These are phyloP conservation scores for Xylaria sp. DNA, from an alignment of 2,329 filamentous ascomycete species.

Conservation along the genomic window DNA sequence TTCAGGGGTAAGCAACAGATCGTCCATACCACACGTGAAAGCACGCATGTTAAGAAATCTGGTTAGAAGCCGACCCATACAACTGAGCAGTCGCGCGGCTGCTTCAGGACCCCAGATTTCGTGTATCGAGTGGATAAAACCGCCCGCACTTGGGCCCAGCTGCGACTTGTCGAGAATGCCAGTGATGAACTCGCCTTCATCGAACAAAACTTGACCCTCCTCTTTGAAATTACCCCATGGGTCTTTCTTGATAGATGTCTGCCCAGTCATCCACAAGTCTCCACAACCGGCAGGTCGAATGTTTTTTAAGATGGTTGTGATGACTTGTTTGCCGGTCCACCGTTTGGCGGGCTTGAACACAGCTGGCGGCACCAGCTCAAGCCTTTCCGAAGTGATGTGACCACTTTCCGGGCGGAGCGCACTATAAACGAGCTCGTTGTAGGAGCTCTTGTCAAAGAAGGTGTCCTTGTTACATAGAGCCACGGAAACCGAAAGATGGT, in stretches of 20 bases:
- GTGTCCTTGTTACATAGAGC: slow-evolving; percentile 89
- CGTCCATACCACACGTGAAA: slow-evolving; percentile 97
- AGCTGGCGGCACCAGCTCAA: slow-evolving; percentile 80
- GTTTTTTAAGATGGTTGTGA: slow-evolving; percentile 91
- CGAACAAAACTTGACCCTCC: slow-evolving; percentile 81
- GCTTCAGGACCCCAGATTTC: slow-evolving; percentile 89
- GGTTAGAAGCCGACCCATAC: slow-evolving; percentile 86
- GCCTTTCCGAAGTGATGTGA: slow-evolving; percentile 81
- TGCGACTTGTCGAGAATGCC: slow-evolving; percentile 97
- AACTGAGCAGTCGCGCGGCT: slow-evolving; percentile 86
- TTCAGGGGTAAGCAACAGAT: slow-evolving; percentile 80
- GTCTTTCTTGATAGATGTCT: slow-evolving; percentile 76
- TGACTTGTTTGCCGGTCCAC: slow-evolving; percentile 97
- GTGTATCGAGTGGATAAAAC: slow-evolving; percentile 89
- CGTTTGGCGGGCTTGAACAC: slow-evolving; percentile 79
- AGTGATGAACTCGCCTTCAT: slow-evolving; percentile 83
- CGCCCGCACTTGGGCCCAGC: slow-evolving; percentile 84
- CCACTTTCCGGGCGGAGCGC: slow-evolving; percentile 88
- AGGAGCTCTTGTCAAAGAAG: slow-evolving; percentile 86
- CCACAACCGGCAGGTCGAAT: slow-evolving; percentile 79
- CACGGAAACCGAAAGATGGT: slow-evolving; percentile 95
- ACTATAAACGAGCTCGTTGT: slow-evolving; percentile 91
- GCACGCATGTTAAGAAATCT: slow-evolving; percentile 91
- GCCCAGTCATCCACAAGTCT: slow-evolving; percentile 78
- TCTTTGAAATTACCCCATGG: slow-evolving; percentile 79